These are phyloP conservation scores for Geotrichum australiense DNA, from an alignment of 1,139 yeast species.

Conservation along the genomic window DNA sequence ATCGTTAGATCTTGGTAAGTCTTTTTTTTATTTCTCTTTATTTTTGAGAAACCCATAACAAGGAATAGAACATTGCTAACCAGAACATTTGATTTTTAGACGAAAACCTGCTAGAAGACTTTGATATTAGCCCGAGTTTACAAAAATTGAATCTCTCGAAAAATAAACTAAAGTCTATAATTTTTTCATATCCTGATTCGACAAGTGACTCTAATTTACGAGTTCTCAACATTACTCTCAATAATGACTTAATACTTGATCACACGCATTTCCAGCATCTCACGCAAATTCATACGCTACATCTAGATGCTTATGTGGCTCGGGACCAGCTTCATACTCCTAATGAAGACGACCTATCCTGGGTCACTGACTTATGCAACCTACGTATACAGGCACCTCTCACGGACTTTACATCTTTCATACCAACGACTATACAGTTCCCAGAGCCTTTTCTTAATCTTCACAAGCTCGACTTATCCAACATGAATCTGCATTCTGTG, in stretches of 20 bases:
- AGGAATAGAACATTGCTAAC: too few relatives aligned
- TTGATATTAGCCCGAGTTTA: neutral
- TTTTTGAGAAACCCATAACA: constrained; percentile 1
- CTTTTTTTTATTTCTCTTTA: neutral
- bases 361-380: neutral
- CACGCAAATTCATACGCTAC: neutral
- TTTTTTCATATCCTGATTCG: too few relatives aligned
- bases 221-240: neutral
- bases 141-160: neutral
- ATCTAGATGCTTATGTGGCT: constrained; percentile 1
- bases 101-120: constrained; percentile 1
- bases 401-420: neutral
- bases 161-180: neutral
- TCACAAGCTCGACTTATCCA: constrained; percentile 31
- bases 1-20: constrained; percentile 17
- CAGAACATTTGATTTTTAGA: too few relatives aligned
- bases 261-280: neutral
- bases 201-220: too few relatives aligned
- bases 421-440: constrained; percentile 15
- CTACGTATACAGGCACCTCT: neutral
- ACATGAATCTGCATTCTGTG: constrained; percentile 24
- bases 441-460: constrained; percentile 31
- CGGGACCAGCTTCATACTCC: neutral
- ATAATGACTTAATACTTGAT: neutral
- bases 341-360: neutral